phyloP scores from a whole-genome alignment of 495 filamentous ascomycete genomes.

The Astrothelium subdiscretum region DNA sequence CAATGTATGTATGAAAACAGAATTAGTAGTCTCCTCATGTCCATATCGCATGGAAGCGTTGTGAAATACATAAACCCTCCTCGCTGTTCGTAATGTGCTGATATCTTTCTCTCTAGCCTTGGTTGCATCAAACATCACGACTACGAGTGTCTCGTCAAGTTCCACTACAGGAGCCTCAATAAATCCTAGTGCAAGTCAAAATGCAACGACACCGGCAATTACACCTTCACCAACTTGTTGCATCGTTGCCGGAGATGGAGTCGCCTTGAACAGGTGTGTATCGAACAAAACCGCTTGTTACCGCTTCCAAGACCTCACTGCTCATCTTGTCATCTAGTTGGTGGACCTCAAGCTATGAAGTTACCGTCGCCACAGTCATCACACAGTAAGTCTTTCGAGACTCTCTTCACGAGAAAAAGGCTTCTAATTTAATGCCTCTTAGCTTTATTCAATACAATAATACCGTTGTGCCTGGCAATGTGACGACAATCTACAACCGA shows the following conservation, averaged over 20 bases:
- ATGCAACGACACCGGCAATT: not conserved
- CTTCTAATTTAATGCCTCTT: not conserved
- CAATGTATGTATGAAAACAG: not conserved
- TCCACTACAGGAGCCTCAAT: not conserved
- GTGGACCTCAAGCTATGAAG: not conserved
- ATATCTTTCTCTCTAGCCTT: not conserved
- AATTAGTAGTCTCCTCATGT: not conserved
- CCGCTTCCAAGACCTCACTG: not conserved
- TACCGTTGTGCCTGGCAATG: not conserved
- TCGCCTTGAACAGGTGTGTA: not conserved
- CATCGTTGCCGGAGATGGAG: not conserved
- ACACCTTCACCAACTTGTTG: not conserved
- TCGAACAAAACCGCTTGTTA: too few species aligned
- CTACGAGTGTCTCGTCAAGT: not conserved
- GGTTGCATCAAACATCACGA: not conserved
- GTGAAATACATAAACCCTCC: not conserved
- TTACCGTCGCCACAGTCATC: not conserved
- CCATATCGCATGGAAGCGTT: not conserved
- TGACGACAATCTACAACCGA: not conserved
- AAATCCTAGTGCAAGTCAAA: not conserved
- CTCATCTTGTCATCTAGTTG: not conserved
- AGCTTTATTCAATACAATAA: slow-evolving; percentile 2
- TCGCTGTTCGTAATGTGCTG: not conserved
- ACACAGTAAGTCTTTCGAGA: not conserved
- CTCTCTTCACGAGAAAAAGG: not conserved